A percentile compares a stretch with the other conserved stretches of the same genome.
phyloP scores from a whole-genome alignment of 176 grass and related monocot genomes.

The Metroxylon sagu region DNA sequence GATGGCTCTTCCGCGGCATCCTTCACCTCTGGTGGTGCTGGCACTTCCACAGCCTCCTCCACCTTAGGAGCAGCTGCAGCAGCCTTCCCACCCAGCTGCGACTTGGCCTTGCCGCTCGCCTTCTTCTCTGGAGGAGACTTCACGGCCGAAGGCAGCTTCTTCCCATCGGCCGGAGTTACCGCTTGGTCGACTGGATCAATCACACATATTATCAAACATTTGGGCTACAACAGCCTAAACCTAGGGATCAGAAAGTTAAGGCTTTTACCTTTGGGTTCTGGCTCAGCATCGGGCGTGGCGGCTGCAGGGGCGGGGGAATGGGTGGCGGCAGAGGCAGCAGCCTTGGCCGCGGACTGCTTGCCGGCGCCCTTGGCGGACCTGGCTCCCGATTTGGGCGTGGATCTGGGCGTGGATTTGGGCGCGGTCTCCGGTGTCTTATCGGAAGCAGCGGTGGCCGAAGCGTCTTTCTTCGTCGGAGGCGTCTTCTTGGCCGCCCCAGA shows the following conservation, averaged over 20 bases:
- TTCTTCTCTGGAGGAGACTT: not conserved
- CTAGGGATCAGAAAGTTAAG: not conserved
- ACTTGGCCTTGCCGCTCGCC: conserved; percentile 3
- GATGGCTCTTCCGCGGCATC: not conserved
- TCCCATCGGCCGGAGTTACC: not conserved
- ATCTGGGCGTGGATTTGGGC: not conserved
- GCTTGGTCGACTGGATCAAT: conserved; percentile 4
- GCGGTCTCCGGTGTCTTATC: not conserved
- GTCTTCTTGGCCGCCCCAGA: conserved; percentile 11
- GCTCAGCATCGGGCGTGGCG: not conserved
- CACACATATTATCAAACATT: conserved; percentile 1
- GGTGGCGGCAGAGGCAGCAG: not conserved
- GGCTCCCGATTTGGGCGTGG: not conserved
- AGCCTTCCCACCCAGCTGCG: not conserved
- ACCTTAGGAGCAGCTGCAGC: not conserved
- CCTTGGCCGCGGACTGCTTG: not conserved
- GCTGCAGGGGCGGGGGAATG: not conserved
- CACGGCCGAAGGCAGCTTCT: not conserved
- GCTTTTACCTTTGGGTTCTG: conserved; percentile 5
- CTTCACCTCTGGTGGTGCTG: not conserved
- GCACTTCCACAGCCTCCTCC: not conserved
- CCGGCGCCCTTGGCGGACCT: not conserved
- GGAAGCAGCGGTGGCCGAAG: not conserved
- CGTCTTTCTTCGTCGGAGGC: conserved; percentile 1
- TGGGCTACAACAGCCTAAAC: not conserved